Base-by-base conservation (phyloP, 257 asterid genomes). In the Jasminum sambac region DNA sequence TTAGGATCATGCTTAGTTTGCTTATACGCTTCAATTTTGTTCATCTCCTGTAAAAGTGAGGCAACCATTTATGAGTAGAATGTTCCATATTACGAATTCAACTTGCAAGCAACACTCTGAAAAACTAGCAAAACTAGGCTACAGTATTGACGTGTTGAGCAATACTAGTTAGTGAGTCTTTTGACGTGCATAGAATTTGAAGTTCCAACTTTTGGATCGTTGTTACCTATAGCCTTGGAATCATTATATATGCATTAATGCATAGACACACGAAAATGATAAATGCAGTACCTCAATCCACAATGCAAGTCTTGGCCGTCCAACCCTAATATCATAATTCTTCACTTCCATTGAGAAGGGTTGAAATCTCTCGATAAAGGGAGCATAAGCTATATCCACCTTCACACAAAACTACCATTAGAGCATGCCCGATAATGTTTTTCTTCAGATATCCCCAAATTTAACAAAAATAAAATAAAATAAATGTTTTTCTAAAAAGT, bases 311-410 rank as follows among this genome's bases (percentile, higher is more conserved):
- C 76, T 86, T 42, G 90, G 88, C 76, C 95, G 83, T 84, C 90
- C 87, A 48, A n/a, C 52, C 44, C 83, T 72, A 40, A 86, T 80
- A 66, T 89, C 92, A 41, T 79, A 89, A 43, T 82, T 86, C 81
- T 81, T 89, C 67, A 86, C 88, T 62, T 87, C 83, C 1, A 77
- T 62, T 66, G 84, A 77, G 72, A 84, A 86, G 41, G 90, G 86
- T 64, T 80, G 85, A 46, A 71, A 81, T 73, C 96, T 88, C 83
- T 89, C 96, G 8, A 86, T 38, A 63, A 89, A 91, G 66, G 98
- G 98, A 41, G 66, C 84, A 24, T 84, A 91, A 68, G 98, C 96
- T 60, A 91, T 86, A 68, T 89, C 96, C 72, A 87, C 98, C 96
- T 91, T 30, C 36, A 30, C 36, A 30, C 36, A 30, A 30, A 30